A percentile compares a stretch with the other conserved stretches of the same genome.
phyloP scores from a whole-genome alignment of 148 eudicot species.

The Drosera capensis region DNA sequence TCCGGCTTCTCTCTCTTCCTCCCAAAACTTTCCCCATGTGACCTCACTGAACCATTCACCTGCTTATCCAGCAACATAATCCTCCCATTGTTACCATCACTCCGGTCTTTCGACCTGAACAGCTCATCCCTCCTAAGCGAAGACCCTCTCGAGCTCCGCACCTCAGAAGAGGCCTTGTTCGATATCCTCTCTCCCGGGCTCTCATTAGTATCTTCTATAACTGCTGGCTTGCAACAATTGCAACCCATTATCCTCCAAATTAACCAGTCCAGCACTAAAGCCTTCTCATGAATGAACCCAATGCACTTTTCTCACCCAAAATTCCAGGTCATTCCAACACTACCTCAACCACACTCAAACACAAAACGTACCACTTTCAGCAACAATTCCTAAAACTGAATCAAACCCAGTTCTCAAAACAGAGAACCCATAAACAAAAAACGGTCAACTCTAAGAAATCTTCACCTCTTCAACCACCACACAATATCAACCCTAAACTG shows the following conservation, averaged over 20 bases:
- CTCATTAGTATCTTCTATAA: constrained; percentile 37
- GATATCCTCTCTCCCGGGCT: constrained; percentile 41
- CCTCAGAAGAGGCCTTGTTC: constrained; percentile 21
- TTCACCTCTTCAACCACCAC: no score
- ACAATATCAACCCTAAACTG: no score
- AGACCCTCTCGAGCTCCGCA: constrained; percentile 13
- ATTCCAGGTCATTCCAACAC: no score
- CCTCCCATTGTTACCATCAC: constrained; percentile 35
- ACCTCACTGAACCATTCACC: constrained; percentile 21
- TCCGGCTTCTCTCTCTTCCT: constrained; percentile 31
- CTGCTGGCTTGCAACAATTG: constrained; percentile 51
- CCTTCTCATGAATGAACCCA: background rate
- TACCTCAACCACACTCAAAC: no score
- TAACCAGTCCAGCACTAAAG: background rate
- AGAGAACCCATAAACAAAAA: no score
- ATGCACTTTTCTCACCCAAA: no score
- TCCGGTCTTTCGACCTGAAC: constrained; percentile 13
- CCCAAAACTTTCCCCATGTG: constrained; percentile 29
- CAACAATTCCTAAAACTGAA: no score
- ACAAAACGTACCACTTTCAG: no score
- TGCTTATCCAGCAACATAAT: constrained; percentile 49
- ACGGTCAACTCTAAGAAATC: no score
- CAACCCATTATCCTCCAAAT: constrained; percentile 28
- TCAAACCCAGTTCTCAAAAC: no score
- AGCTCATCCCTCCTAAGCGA: constrained; percentile 45